Conservation (phyloP, 139 green algal genomes). For the Cymbomonas tetramitiformis region DNA sequence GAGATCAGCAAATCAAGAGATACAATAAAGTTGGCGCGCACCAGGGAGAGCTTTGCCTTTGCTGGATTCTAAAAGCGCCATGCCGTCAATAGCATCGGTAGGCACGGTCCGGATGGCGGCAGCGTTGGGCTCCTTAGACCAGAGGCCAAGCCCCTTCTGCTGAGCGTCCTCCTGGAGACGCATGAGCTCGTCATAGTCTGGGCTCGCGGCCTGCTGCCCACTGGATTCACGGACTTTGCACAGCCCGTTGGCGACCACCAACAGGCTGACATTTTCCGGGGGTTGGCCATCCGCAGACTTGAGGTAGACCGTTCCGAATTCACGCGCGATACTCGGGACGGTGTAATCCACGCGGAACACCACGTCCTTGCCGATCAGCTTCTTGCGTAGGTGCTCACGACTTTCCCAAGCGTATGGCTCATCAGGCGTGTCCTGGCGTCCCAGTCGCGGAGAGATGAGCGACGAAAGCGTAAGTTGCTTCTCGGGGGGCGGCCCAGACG, state of each 20-base stretch:
- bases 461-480: constrained; percentile 82
- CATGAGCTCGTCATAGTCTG: constrained; percentile 63
- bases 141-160: constrained; percentile 48
- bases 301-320: constrained; percentile 85
- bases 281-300: too few species aligned
- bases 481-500: constrained; percentile 52
- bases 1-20: too few species aligned
- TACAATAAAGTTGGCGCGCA: too few species aligned
- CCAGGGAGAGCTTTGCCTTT: too few species aligned
- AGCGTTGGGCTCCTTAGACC: constrained; percentile 46
- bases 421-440: constrained; percentile 23
- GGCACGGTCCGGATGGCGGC: neutral
- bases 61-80: too few species aligned
- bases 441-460: constrained; percentile 69
- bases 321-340: constrained; percentile 54
- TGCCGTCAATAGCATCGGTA: too few species aligned
- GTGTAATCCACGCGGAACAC: constrained; percentile 84
- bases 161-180: constrained; percentile 55
- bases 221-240: constrained; percentile 44
- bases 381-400: constrained; percentile 78
- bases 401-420: constrained; percentile 82
- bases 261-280: constrained; percentile 49
- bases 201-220: constrained; percentile 52
- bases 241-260: constrained; percentile 54
- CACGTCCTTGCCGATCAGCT: constrained; percentile 60